Evolutionary conservation across 306 rosid species (phyloP), one percentile per base, ranked within the genome.

Genomic region (Quercus ilex): DNA sequence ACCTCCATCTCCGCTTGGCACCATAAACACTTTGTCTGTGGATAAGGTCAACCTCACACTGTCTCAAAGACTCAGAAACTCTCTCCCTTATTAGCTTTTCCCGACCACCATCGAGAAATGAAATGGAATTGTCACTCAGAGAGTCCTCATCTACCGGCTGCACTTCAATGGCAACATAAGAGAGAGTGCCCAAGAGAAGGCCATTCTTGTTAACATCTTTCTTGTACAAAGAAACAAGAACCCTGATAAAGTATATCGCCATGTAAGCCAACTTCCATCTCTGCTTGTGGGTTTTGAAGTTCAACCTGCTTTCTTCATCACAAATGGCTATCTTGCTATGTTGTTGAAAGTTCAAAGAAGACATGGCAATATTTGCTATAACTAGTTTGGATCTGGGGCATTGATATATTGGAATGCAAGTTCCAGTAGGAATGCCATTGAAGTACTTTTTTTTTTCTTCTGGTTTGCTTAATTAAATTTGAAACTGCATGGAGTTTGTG

Each of bases 1-100:
- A 11, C 63, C 70, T 56, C 79, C 84, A 80, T 13, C 84, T 30
- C 5, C 76, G 57, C 67, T n/a, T 68, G 80, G 52, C 52, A 46
- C 0, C 14, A 46, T 0, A 2, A 46, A 46, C 15, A 46, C 14
- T 46, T 46, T 46, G 52, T 46, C 52, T 46, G 4, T 46, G 1
- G 0, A 10, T 9, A 46, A 46, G 52, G 52, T 46, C 52, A 46
- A 46, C 52, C 52, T 46, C 52, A 49, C 53, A 49, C 53, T 49
- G 15, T 4, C 53, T 12, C 53, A 0, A 49, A 3, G 53, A 49
- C 53, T 49, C 53, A 49, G 14, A 10, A 13, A 10, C 15, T 49
- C 15, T 49, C 15, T 49, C 53, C 53, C 53, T 49, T 49, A 3
- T 49, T 10, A 49, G 55, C 35, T 20, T 30, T 79, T 79, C 2